Conservation (phyloP, 257 asterid genomes). For the Solanum ossicruentum region DNA sequence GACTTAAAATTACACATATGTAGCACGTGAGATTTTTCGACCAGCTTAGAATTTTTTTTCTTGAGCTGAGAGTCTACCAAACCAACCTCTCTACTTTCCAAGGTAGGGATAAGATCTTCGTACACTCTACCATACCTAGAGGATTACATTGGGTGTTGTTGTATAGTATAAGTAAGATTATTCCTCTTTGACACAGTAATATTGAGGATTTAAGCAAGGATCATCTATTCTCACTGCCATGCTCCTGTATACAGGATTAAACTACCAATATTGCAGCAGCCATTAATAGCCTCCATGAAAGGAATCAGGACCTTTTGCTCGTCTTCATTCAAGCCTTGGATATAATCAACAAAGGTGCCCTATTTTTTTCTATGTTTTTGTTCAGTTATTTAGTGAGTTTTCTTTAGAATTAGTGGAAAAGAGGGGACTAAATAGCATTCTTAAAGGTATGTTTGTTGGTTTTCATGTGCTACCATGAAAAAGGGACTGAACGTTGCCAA, state of each 20-base stretch:
- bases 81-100: neutral
- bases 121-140: neutral
- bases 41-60: neutral
- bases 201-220: neutral
- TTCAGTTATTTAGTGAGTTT: neutral
- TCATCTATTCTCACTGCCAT: neutral
- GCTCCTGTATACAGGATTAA: neutral
- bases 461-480: neutral
- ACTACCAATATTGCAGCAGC: neutral
- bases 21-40: neutral
- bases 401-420: neutral
- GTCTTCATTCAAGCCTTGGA: neutral
- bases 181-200: neutral
- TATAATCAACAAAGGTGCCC: neutral
- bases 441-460: neutral
- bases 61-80: neutral
- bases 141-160: neutral
- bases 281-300: neutral
- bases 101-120: neutral
- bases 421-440: neutral
- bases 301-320: neutral
- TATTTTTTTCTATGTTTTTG: neutral
- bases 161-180: neutral
- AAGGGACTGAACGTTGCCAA: neutral
- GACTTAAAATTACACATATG: neutral